Conservation (phyloP, 345 rosid genomes). For the Syzygium grande region DNA sequence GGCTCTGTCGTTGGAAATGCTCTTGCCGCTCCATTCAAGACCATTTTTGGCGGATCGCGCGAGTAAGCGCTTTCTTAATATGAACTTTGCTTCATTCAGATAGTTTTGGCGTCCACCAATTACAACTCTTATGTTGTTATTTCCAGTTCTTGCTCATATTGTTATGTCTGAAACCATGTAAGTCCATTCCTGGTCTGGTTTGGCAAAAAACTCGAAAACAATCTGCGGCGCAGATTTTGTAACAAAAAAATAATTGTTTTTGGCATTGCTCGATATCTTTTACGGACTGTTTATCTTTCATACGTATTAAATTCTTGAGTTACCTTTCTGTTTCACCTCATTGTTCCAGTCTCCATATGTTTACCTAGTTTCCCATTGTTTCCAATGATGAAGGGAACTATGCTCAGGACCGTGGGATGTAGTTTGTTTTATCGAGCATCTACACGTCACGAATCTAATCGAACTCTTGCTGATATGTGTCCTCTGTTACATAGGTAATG, state of each 20-base stretch:
- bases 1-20: slow-evolving; percentile 48
- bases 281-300: background rate
- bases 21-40: slow-evolving; percentile 52
- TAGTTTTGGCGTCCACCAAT: background rate
- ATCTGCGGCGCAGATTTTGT: background rate
- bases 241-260: background rate
- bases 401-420: slow-evolving; percentile 73
- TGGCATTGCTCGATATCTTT: background rate
- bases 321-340: background rate
- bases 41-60: slow-evolving; percentile 47
- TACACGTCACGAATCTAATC: slow-evolving; percentile 51
- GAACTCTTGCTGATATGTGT: slow-evolving; percentile 44
- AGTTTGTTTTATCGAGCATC: slow-evolving; percentile 64
- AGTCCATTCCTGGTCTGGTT: background rate
- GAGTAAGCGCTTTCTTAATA: slow-evolving; percentile 20
- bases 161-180: background rate
- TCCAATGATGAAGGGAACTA: slow-evolving; percentile 32
- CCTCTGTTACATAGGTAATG: slow-evolving; percentile 56
- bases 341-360: background rate
- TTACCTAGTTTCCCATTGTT: background rate
- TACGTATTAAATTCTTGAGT: background rate
- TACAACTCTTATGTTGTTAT: background rate
- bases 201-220: background rate
- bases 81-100: background rate
- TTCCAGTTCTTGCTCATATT: background rate